Base-by-base conservation (phyloP, 345 rosid genomes). In the Camelina laxa region DNA sequence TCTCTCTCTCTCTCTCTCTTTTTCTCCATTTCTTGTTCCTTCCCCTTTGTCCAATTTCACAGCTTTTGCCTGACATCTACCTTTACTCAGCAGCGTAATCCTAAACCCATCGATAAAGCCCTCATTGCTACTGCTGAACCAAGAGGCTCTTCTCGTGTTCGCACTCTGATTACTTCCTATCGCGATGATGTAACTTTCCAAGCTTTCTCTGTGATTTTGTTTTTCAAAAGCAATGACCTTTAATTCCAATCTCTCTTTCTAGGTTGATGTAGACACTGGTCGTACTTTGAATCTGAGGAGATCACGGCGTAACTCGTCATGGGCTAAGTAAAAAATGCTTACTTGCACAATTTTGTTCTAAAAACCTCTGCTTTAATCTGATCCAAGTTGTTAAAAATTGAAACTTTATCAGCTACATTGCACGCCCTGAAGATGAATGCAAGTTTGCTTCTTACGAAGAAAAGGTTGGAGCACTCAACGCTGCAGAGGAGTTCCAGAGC, bases 121-220 rank as follows among this genome's bases (percentile, higher is more conserved):
- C 19, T 45, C 54, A 55, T 20, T 30, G 48, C 42, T 22, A 9
- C 71, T 16, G 17, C 72, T 51, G 82, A 87, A 53, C 83, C 82
- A 72, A 81, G 92, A 5, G 88, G 92, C 57, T 87, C 92, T 50
- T 75, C 85, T 2, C 88, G 87, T 27, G 71, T 73, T 6, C 83
- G 87, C 21, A 86, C 75, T 7, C 10, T 55, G 2, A 78, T 84
- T 70, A 4, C 65, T 70, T 84, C 87, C 2, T 84, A 81, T 65
- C 15, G 48, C 16, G 87, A 87, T 62, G 80, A 84, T 71, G 91
- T 84, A 54, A 24, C 78, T 16, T 16, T 20, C 30, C 31, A 16
- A 42, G 54, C 42, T 11, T 15, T 13, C 16, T 6, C 45, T 57
- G 27, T 16, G 15, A 44, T 69, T 56, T 42, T 19, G 20, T 56